Base-by-base conservation (phyloP, 169 alveolate genomes). In the Eimeria praecox region DNA sequence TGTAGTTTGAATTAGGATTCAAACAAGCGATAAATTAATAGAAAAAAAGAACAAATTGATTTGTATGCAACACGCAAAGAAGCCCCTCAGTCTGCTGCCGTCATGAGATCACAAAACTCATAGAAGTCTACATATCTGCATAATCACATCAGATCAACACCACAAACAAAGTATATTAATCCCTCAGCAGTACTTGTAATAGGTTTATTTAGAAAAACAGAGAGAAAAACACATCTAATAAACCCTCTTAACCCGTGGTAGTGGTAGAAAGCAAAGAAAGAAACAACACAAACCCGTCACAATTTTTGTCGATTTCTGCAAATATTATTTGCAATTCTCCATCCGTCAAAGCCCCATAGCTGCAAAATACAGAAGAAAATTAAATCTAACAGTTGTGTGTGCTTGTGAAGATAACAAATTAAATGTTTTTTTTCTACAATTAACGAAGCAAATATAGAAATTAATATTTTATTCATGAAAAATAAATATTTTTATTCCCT, bases 31-130 rank as follows among this genome's bases (percentile, higher is more conserved):
- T n/a, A n/a, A n/a, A n/a, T n/a, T n/a, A n/a, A n/a, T n/a, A n/a
- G n/a, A n/a, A n/a, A n/a, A n/a, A n/a, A n/a, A n/a, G n/a, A n/a
- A n/a, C n/a, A n/a, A n/a, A n/a, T n/a, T n/a, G n/a, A n/a, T n/a
- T n/a, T n/a, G n/a, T n/a, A n/a, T n/a, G n/a, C n/a, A 56, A 56
- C 69, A 56, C 2, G 69, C 69, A 56, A 56, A 27, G 24, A 20
- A 27, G 44, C 80, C 3, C 80, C 27, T 40, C 54, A 75, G 87
- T 75, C 87, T 20, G 54, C 87, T 1, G 87, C 87, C 66, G 90
- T 73, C 95, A 91, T 73, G 52, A 91, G 33, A 30, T 91, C 92
- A 82, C 90, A 91, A 64, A 91, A 91, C 62, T 91, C 95, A 54
- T 91, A 91, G 35, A 91, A 91, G 46, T 91, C 95, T 22, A 91